A percentile compares a stretch with the other conserved stretches of the same genome.
phyloP scores from a whole-genome alignment of 441 rosid species.

The Gossypium schwendimanii region DNA sequence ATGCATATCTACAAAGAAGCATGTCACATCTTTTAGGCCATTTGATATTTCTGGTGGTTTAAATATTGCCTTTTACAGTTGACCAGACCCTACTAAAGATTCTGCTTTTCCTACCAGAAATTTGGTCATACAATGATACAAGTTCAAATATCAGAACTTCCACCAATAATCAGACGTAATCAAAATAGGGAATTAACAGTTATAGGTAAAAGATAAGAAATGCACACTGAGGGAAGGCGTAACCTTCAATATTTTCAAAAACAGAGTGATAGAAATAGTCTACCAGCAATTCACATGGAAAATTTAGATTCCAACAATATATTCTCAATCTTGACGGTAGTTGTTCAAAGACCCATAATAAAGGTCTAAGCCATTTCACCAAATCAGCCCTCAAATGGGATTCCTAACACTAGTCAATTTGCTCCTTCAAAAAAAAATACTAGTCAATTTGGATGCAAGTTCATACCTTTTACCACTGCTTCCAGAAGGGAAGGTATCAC shows the following conservation, averaged over 20 bases:
- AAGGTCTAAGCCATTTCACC: background rate
- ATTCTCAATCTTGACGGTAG: background rate
- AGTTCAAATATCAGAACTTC: background rate
- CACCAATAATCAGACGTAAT: background rate
- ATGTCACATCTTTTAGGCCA: background rate
- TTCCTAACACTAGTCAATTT: background rate
- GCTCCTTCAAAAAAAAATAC: background rate
- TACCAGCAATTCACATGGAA: background rate
- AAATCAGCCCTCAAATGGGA: background rate
- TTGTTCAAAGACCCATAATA: background rate
- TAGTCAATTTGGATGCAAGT: background rate
- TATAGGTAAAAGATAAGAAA: background rate
- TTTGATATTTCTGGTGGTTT: background rate
- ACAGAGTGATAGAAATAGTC: background rate
- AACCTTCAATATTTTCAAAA: background rate
- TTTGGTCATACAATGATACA: background rate
- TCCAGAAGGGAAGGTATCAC: slow-evolving; percentile 71
- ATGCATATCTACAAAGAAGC: background rate
- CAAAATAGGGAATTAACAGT: background rate
- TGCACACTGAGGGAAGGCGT: background rate
- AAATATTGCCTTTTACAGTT: background rate
- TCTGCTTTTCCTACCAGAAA: background rate
- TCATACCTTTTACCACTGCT: slow-evolving; percentile 67
- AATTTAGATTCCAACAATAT: background rate
- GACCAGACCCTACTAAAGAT: background rate